Evolutionary conservation across 208 protist species (phyloP).

Genomic region (Lotmaria passim): DNA sequence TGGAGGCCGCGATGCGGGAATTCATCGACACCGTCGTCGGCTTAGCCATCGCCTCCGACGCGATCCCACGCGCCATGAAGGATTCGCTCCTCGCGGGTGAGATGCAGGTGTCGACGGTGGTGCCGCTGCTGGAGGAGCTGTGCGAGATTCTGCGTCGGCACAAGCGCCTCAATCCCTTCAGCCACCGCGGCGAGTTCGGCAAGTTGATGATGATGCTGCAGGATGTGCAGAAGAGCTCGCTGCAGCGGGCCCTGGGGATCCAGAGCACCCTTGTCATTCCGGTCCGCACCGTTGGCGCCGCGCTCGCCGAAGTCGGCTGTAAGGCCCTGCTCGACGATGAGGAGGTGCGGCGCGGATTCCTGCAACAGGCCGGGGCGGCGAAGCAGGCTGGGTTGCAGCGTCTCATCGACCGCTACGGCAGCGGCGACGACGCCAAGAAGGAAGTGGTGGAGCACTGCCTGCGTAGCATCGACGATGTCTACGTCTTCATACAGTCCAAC

Average conservation of each 20-base stretch:
- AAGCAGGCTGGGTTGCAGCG: constrained; percentile 64
- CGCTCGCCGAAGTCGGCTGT: constrained; percentile 56
- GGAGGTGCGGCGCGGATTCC: constrained; percentile 62
- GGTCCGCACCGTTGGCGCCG: constrained; percentile 84
- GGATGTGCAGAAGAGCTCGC: constrained; percentile 81
- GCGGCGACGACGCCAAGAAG: constrained; percentile 32
- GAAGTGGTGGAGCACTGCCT: constrained; percentile 85
- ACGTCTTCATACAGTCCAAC: constrained; percentile 88
- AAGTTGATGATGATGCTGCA: constrained; percentile 97
- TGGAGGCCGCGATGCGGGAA: constrained; percentile 66
- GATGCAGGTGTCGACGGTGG: constrained; percentile 33
- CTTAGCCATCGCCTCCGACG: constrained; percentile 79
- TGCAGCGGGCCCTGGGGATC: constrained; percentile 58
- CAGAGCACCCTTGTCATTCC: constrained; percentile 68
- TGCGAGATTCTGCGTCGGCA: constrained; percentile 97
- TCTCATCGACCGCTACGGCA: constrained; percentile 64
- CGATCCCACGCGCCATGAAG: constrained; percentile 59
- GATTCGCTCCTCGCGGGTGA: constrained; percentile 58
- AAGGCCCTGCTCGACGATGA: constrained; percentile 75
- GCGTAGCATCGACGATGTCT: constrained; percentile 95
- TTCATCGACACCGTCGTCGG: constrained; percentile 83
- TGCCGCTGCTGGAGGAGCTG: constrained; percentile 83
- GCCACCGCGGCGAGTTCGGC: constrained; percentile 94
- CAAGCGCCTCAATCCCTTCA: constrained; percentile 97
- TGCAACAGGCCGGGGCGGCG: constrained; percentile 40